Evolutionary conservation across 768 basidiomycete genomes (phyloP).

Genomic region (Cyclocybe aegerita): DNA sequence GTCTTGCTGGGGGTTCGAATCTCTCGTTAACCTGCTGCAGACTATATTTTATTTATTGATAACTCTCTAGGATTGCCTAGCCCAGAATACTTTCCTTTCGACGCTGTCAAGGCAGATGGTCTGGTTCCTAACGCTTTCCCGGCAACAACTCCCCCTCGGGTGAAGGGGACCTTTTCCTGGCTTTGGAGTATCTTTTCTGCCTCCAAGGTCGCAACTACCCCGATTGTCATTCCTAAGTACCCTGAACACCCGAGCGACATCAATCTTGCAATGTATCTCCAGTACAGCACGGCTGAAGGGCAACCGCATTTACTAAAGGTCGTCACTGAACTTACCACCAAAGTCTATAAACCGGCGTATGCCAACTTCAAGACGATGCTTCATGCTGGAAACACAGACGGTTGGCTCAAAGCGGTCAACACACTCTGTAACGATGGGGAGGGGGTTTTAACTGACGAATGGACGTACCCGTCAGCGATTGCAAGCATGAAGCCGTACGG

Average conservation of each 20-base stretch:
- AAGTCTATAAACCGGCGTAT: slow-evolving; percentile 60
- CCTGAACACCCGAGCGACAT: slow-evolving; percentile 41
- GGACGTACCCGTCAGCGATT: slow-evolving; percentile 67
- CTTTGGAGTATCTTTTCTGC: slow-evolving; percentile 53
- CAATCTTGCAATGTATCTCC: slow-evolving; percentile 64
- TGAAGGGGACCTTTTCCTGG: slow-evolving; percentile 46
- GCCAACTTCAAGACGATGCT: slow-evolving; percentile 55
- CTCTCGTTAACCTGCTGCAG: neutral
- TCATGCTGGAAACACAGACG: slow-evolving; percentile 73
- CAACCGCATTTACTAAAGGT: slow-evolving; percentile 56
- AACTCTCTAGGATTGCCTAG: slow-evolving; percentile 55
- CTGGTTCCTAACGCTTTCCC: slow-evolving; percentile 32
- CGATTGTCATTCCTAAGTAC: slow-evolving; percentile 64
- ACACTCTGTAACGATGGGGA: slow-evolving; percentile 72
- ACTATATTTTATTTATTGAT: neutral
- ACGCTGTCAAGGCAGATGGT: slow-evolving; percentile 54
- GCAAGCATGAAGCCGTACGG: slow-evolving; percentile 36
- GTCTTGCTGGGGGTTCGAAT: slow-evolving; percentile 65
- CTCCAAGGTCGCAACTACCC: slow-evolving; percentile 41
- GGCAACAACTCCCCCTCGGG: neutral
- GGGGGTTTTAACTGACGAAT: slow-evolving; percentile 59
- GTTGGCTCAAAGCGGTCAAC: slow-evolving; percentile 54
- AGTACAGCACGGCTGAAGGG: slow-evolving; percentile 61
- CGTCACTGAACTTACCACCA: slow-evolving; percentile 53
- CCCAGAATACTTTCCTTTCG: slow-evolving; percentile 71